These are phyloP conservation scores for Ceratocystis cubensis DNA, from an alignment of 2,329 filamentous ascomycete species.

Conservation along the genomic window DNA sequence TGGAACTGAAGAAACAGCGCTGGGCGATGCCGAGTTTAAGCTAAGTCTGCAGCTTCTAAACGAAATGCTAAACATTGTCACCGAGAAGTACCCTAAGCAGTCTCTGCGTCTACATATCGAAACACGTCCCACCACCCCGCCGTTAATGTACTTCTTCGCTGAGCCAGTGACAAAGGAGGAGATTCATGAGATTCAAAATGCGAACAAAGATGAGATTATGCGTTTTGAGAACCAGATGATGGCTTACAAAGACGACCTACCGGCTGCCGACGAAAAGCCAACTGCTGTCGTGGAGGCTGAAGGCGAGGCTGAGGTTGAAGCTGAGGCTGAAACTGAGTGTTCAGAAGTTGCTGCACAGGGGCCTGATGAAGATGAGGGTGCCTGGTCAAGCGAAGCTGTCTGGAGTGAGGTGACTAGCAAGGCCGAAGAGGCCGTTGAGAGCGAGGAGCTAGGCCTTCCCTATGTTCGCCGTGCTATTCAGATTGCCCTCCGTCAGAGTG, in stretches of 20 bases:
- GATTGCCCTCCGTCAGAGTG: conserved; percentile 43
- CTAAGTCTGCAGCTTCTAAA: conserved; percentile 69
- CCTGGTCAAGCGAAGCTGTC: conserved; percentile 28
- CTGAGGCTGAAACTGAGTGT: conserved; percentile 20
- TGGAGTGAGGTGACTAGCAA: conserved; percentile 45
- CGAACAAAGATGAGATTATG: conserved; percentile 51
- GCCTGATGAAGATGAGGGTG: conserved; percentile 21
- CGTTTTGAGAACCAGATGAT: conserved; percentile 54
- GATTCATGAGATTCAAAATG: conserved; percentile 60
- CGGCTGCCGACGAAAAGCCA: conserved; percentile 21
- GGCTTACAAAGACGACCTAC: conserved; percentile 32
- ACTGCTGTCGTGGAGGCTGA: background rate
- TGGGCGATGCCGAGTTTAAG: conserved; percentile 80
- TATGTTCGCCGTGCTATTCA: conserved; percentile 43
- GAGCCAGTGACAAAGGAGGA: conserved; percentile 66
- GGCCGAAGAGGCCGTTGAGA: conserved; percentile 45
- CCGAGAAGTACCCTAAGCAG: conserved; percentile 58
- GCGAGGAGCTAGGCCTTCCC: conserved; percentile 41
- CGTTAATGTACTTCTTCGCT: conserved; percentile 80
- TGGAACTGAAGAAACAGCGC: conserved; percentile 48
- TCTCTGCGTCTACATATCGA: conserved; percentile 75
- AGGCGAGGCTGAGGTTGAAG: conserved; percentile 22
- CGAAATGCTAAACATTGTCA: conserved; percentile 62
- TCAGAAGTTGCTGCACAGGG: conserved; percentile 24
- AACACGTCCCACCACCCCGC: conserved; percentile 46